Conservation (phyloP, 495 filamentous ascomycete species). For the Zalerion maritima region DNA sequence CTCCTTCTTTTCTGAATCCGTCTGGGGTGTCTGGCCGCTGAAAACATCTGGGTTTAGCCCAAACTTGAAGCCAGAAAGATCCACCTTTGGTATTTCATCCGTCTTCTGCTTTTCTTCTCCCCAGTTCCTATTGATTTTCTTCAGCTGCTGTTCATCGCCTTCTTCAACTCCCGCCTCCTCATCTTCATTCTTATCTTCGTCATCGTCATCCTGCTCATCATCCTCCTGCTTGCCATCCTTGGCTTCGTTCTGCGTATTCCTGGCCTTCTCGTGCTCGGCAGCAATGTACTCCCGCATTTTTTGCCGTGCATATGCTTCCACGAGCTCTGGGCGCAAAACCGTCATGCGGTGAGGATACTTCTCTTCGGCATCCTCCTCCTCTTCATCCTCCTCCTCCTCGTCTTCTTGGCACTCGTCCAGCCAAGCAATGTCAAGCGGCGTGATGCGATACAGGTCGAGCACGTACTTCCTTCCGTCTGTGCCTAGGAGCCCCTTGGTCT, state of each 20-base stretch:
- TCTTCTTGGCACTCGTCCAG: conserved; percentile 50
- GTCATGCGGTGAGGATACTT: conserved; percentile 93
- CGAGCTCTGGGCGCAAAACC: conserved; percentile 73
- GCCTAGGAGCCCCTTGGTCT: conserved; percentile 95
- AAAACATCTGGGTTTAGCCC: conserved; percentile 90
- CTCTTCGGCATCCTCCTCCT: conserved; percentile 29
- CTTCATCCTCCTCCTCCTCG: conserved; percentile 24
- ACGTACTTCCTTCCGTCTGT: conserved; percentile 96
- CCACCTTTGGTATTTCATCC: conserved; percentile 39
- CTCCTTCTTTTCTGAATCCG: conserved; percentile 75
- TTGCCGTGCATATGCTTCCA: conserved; percentile 66
- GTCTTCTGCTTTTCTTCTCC: conserved; percentile 13
- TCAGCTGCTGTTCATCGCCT: conserved; percentile 13
- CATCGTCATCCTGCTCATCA: conserved; percentile 11
- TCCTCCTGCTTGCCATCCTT: conserved; percentile 18
- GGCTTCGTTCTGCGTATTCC: conserved; percentile 10
- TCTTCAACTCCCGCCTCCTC: too few relatives aligned
- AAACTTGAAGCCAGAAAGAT: conserved; percentile 76
- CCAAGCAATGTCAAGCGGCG: conserved; percentile 83
- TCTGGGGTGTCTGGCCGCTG: conserved; percentile 82
- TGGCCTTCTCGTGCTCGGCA: conserved; percentile 33
- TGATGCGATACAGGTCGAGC: conserved; percentile 87
- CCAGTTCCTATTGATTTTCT: conserved; percentile 15
- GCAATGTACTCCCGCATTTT: conserved; percentile 82
- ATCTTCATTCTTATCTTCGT: conserved; percentile 36